Evolutionary conservation across 345 rosid genomes (phyloP).

Genomic region (Citrus maxima): DNA sequence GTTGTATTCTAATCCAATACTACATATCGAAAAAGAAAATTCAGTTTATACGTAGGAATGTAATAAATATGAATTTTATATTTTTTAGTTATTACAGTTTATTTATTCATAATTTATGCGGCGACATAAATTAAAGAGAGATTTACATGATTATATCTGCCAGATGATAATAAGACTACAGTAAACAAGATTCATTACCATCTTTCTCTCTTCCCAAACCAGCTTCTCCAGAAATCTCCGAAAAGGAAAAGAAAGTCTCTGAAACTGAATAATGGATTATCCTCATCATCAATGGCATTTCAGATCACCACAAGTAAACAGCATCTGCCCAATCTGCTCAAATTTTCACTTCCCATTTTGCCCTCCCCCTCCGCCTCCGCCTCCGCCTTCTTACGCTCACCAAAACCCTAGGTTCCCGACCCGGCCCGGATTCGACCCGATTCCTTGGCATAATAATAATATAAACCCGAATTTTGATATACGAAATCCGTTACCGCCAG

Average conservation of each 20-base stretch:
- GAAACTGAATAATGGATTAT: conserved; percentile 8
- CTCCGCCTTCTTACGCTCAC: conserved; percentile 10
- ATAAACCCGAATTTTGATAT: conserved; percentile 24
- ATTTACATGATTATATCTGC: not conserved
- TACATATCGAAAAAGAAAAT: too few species aligned
- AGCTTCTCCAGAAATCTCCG: not conserved
- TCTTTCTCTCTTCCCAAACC: not conserved
- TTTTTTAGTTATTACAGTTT: too few species aligned
- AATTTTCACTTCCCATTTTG: conserved; percentile 79
- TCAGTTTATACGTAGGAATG: too few species aligned
- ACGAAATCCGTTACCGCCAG: conserved; percentile 6
- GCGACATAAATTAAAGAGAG: not conserved
- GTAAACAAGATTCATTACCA: not conserved
- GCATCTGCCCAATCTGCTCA: conserved; percentile 59
- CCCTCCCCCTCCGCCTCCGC: conserved; percentile 41
- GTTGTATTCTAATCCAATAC: too few species aligned
- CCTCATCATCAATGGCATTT: conserved; percentile 66
- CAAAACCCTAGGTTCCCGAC: conserved; percentile 47
- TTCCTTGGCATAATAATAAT: conserved; percentile 35
- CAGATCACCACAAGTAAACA: conserved; percentile 31
- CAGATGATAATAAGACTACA: not conserved
- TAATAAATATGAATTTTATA: too few species aligned
- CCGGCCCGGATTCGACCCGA: conserved; percentile 42
- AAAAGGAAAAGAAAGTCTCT: not conserved
- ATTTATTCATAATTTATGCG: not conserved